These are phyloP conservation scores for Coemansia sp. DNA, from an alignment of 192 early-diverging fungal species.

Conservation along the genomic window DNA sequence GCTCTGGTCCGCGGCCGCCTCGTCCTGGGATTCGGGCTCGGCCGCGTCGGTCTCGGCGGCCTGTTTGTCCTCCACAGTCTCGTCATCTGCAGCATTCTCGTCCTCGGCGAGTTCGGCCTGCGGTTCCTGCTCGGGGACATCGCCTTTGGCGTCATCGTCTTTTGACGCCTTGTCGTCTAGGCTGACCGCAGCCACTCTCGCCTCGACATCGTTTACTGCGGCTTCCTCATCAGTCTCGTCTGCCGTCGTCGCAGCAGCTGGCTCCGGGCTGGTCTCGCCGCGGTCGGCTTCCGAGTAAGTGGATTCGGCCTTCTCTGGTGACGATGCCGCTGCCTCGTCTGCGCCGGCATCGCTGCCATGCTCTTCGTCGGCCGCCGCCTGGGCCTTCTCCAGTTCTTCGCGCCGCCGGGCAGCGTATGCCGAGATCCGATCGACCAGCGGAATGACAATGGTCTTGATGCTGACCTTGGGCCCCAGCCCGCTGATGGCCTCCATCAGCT, in stretches of 20 bases:
- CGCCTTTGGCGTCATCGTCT: background rate
- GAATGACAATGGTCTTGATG: slow-evolving; percentile 95
- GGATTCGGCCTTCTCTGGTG: background rate
- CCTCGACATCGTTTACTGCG: background rate
- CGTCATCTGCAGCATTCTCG: slow-evolving; percentile 4
- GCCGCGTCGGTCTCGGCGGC: background rate
- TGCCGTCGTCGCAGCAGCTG: background rate
- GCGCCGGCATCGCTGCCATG: background rate
- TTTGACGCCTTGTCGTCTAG: background rate
- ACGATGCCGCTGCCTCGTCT: background rate
- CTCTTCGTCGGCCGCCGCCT: slow-evolving; percentile 17
- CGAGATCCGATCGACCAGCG: slow-evolving; percentile 89
- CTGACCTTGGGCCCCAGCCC: slow-evolving; percentile 90
- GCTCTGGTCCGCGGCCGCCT: background rate
- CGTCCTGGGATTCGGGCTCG: background rate
- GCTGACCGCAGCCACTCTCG: background rate
- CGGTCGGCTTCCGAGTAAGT: background rate
- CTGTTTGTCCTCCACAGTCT: background rate
- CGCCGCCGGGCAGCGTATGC: slow-evolving; percentile 82
- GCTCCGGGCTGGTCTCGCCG: too few species aligned
- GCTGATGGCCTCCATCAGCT: slow-evolving; percentile 85
- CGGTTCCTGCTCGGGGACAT: background rate
- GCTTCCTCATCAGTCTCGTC: background rate
- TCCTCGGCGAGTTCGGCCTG: too few species aligned
- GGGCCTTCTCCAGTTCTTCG: slow-evolving; percentile 53